Evolutionary conservation across 371 early-diverging fungal species (phyloP), one percentile per base, ranked within the genome.

Genomic region (Globomyces sp.): DNA sequence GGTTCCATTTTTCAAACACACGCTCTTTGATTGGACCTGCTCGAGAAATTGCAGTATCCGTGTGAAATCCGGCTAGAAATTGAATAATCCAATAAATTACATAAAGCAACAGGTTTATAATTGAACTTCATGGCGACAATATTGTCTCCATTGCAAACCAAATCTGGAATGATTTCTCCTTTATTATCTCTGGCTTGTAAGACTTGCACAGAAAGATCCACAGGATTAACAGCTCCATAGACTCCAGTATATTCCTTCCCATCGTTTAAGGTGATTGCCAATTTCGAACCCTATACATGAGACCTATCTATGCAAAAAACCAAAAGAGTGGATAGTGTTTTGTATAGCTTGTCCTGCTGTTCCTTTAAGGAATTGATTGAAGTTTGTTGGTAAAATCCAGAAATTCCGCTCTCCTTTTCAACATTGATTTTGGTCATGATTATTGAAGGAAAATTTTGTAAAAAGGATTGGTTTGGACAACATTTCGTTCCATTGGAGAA

Each of bases 21-120:
- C 97, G 88, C 72, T 92, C 92, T 36, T 81, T 81, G 10, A 83
- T 74, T 6, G 87, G 85, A 37, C 82, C 80, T 10, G 77, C 72
- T 9, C 89, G 85, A 70, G 88, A 90, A 63, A 98, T 98, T 52
- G 90, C 92, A 0, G 93, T 84, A 74, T 98, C 98, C 0, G 94
- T 96, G 67, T 88, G 87, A 75, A 98, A 94, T 2, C 85, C 55
- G 40, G 40, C 55, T 55, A 24, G 24, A 24, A 24, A 24, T 24
- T 24, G 24, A 24, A 24, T 24, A 24, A 24, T 24, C 24, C 24
- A 24, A 24, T 24, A 24, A 24, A 24, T 24, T 24, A 24, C 24
- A 24, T 24, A 24, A 24, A 24, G 24, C 24, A 0, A 24, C 24
- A 24, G 24, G 24, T 24, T 24, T 24, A 24, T 24, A 24, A 24